Base-by-base conservation (phyloP, 2,329 filamentous ascomycete genomes). In the Didymella keratinophila region DNA sequence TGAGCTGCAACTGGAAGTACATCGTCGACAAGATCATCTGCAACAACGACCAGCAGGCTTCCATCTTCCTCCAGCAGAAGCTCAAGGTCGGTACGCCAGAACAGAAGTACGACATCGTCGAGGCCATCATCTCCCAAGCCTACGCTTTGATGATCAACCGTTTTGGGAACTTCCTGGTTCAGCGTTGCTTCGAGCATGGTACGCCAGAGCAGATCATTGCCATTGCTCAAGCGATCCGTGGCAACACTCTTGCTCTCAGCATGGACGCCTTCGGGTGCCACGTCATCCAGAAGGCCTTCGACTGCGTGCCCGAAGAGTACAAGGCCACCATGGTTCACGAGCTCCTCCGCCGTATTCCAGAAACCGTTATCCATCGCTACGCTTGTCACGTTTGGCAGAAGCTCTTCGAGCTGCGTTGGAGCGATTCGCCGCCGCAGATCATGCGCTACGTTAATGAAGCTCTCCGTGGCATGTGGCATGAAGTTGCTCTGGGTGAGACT, bases 341-440 rank as follows among this genome's bases (percentile, higher is more conserved):
- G 75, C 84, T 99, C 25, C 87, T 99, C 57, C 92, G 93, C 61
- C 89, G 93, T 54, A 99, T 99, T 64, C 95, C 94, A 0, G 94
- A 99, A 79, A 99, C 95, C 2, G 93, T 99, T 64, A 95, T 99
- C 73, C 96, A 99, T 79, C 91, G 96, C 67, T 99, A 99, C 79
- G 95, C 95, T 58, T 99, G 95, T 73, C 95, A 99, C 77, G 95
- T 99, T 63, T 99, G 95, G 95, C 95, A 99, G 82, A 99, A 99
- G 82, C 86, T 99, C 27, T 99, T 99, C 76, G 95, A 99, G 78
- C 86, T 99, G 68, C 90, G 95, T 72, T 99, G 95, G 95, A 92
- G 89, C 63, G 90, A 93, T 70, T 91, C 93, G 37, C 95, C 95
- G 41, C 95, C 95, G 23, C 93, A 97, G 78, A 97, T 99, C 79